Evolutionary conservation across 2,329 filamentous ascomycete genomes (phyloP).

Genomic region (Diplodia seriata): DNA sequence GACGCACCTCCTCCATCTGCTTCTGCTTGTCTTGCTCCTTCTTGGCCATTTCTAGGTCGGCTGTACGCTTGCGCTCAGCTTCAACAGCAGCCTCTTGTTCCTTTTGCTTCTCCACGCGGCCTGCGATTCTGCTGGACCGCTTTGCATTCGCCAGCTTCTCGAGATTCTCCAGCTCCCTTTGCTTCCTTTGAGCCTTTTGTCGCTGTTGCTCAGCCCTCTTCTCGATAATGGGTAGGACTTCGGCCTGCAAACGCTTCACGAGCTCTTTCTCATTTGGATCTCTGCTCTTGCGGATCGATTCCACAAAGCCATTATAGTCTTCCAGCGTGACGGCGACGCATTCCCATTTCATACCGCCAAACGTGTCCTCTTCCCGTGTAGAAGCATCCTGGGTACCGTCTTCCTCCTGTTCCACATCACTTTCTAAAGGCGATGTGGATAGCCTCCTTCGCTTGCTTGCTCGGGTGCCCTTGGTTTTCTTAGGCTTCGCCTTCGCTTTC

Average conservation of each 20-base stretch:
- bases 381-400: conserved; percentile 41
- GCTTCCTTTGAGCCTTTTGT: conserved; percentile 74
- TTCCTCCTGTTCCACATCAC: conserved; percentile 50
- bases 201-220: conserved; percentile 73
- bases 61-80: conserved; percentile 69
- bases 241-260: conserved; percentile 72
- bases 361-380: conserved; percentile 63
- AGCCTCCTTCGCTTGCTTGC: conserved; percentile 75
- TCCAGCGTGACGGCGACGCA: conserved; percentile 82
- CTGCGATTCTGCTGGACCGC: conserved; percentile 86
- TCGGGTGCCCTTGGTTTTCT: conserved; percentile 63
- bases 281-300: conserved; percentile 74
- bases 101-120: conserved; percentile 78
- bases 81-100: conserved; percentile 74
- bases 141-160: conserved; percentile 94
- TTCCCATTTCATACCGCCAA: conserved; percentile 86
- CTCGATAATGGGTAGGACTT: conserved; percentile 84
- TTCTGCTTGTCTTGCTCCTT: conserved; percentile 65
- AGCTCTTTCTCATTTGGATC: conserved; percentile 86
- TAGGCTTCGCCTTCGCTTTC: conserved; percentile 70
- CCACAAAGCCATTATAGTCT: conserved; percentile 76
- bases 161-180: conserved; percentile 80
- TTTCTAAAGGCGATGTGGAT: conserved; percentile 54
- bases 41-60: conserved; percentile 68
- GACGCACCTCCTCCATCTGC: conserved; percentile 68